Conservation (phyloP, 73 alveolate genomes). For the Uronychia binucleata region DNA sequence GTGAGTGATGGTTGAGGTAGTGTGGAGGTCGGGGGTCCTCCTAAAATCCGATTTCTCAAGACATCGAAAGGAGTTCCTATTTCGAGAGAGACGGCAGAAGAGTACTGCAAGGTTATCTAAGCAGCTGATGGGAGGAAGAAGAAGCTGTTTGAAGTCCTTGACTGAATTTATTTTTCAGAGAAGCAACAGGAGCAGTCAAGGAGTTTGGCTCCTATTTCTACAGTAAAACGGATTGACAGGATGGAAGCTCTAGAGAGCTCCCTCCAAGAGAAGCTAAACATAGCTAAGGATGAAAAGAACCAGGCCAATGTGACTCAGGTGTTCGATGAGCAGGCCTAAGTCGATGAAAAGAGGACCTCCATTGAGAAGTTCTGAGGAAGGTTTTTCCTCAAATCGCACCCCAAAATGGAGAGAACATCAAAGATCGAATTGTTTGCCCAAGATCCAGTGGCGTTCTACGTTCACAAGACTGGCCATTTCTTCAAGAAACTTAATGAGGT, state of each 20-base stretch:
- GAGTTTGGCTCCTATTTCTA: neutral
- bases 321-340: neutral
- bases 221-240: neutral
- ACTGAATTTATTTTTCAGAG: neutral
- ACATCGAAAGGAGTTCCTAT: too few relatives aligned
- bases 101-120: too few relatives aligned
- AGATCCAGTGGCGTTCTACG: constrained; percentile 5
- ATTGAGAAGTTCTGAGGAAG: neutral
- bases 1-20: too few relatives aligned
- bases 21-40: too few relatives aligned
- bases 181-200: too few relatives aligned
- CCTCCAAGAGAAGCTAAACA: neutral
- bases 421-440: neutral
- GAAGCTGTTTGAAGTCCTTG: neutral
- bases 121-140: neutral
- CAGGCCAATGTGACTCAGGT: neutral
- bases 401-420: neutral
- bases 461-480: constrained; percentile 9
- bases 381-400: neutral
- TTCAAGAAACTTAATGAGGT: neutral
- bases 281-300: neutral
- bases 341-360: neutral
- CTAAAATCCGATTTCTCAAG: too few relatives aligned
- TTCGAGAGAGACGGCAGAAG: too few relatives aligned
- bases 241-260: neutral